Evolutionary conservation across 345 rosid genomes (phyloP).

Genomic region (Populus pruinosa): DNA sequence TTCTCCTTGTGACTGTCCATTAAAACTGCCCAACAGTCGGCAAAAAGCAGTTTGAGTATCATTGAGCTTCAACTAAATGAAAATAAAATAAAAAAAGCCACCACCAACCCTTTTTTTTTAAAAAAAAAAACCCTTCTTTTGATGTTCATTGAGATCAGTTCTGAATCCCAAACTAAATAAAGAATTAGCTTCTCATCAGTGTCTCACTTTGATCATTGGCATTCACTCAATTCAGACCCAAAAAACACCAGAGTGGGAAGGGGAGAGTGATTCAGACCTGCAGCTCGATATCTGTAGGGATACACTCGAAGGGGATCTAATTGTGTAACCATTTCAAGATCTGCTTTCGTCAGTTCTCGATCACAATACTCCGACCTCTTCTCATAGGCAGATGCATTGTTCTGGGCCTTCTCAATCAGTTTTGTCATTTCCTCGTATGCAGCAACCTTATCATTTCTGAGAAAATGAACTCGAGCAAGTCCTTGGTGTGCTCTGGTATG

Average conservation of each 20-base stretch:
- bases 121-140: not conserved
- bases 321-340: conserved; percentile 85
- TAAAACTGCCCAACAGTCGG: conserved; percentile 51
- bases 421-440: conserved; percentile 92
- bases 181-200: too few relatives aligned
- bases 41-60: not conserved
- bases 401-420: conserved; percentile 77
- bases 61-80: not conserved
- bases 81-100: not conserved
- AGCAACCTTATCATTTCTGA: conserved; percentile 64
- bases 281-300: conserved; percentile 95
- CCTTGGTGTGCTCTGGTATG: conserved; percentile 99
- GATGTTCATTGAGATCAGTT: not conserved
- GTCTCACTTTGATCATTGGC: too few relatives aligned
- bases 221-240: too few relatives aligned
- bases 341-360: conserved; percentile 79
- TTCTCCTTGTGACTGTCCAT: conserved; percentile 86
- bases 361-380: conserved; percentile 96
- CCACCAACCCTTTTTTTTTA: too few relatives aligned
- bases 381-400: conserved; percentile 94
- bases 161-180: not conserved
- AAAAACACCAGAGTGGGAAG: not conserved
- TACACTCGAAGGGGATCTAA: conserved; percentile 95
- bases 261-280: conserved; percentile 48
- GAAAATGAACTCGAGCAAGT: conserved; percentile 87